Conservation (phyloP, 768 basidiomycete genomes). For the Xerocomellus chrysenteron region DNA sequence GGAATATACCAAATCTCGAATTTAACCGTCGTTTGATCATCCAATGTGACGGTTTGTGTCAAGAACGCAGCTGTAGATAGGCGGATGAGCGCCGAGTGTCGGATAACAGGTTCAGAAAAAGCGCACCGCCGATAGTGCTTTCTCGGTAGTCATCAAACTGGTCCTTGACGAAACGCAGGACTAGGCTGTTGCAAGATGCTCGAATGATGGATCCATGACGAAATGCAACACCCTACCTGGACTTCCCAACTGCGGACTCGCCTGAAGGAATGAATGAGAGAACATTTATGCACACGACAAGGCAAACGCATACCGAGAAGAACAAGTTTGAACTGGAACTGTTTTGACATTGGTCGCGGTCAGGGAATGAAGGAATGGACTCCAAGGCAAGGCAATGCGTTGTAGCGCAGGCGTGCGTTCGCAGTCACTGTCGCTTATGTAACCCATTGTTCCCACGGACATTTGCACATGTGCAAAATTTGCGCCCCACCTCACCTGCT, state of each 20-base stretch:
- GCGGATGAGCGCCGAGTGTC: conserved; percentile 16
- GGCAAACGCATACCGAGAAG: conserved; percentile 66
- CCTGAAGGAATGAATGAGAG: conserved; percentile 47
- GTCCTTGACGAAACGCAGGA: conserved; percentile 94
- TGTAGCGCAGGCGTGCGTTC: conserved; percentile 3
- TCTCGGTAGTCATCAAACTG: conserved; percentile 96
- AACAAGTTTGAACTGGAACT: conserved; percentile 95
- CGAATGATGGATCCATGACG: conserved; percentile 25
- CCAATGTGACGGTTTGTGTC: conserved; percentile 93
- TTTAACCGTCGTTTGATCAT: conserved; percentile 89
- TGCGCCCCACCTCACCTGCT: conserved; percentile 23
- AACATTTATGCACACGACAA: background rate
- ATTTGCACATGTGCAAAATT: conserved; percentile 33
- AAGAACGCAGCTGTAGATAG: conserved; percentile 80
- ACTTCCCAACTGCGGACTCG: conserved; percentile 98
- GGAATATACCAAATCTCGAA: conserved; percentile 90
- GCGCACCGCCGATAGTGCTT: conserved; percentile 84
- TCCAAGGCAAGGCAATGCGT: background rate
- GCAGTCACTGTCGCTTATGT: conserved; percentile 23
- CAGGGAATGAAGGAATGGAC: conserved; percentile 19
- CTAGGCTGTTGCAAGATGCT: conserved; percentile 56
- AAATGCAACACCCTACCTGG: conserved; percentile 52
- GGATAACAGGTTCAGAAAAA: background rate
- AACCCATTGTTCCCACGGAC: conserved; percentile 28
- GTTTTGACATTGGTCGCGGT: conserved; percentile 74